Conservation (phyloP, 768 basidiomycete species). For the Myochromella boudieri region DNA sequence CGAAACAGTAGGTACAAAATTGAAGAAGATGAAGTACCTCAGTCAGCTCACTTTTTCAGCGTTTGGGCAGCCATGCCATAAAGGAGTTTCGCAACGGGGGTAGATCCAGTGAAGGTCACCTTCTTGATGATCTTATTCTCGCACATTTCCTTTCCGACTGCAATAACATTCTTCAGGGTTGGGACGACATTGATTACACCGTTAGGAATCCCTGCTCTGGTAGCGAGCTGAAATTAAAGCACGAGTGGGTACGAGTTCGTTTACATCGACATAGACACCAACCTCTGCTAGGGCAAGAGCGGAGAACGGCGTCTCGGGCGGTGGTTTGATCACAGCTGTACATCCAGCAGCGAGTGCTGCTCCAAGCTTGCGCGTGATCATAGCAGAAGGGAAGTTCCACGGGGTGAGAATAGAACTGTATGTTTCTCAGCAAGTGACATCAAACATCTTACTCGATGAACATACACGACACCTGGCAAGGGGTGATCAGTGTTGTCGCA, state of each 20-base stretch:
- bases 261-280: not conserved
- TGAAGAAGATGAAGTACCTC: not conserved
- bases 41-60: slow-evolving; percentile 67
- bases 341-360: slow-evolving; percentile 95
- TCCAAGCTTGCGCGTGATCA: slow-evolving; percentile 90
- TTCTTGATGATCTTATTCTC: slow-evolving; percentile 86
- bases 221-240: slow-evolving; percentile 53
- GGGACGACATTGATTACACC: slow-evolving; percentile 96
- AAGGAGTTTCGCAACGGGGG: slow-evolving; percentile 73
- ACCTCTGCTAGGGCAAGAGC: slow-evolving; percentile 91
- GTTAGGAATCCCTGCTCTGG: slow-evolving; percentile 89
- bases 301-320: slow-evolving; percentile 93
- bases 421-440: slow-evolving; percentile 2
- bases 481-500: no score
- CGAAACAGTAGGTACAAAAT: slow-evolving; percentile 3
- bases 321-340: slow-evolving; percentile 92
- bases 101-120: slow-evolving; percentile 90
- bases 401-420: slow-evolving; percentile 76
- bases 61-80: slow-evolving; percentile 74
- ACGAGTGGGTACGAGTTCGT: not conserved
- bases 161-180: slow-evolving; percentile 77
- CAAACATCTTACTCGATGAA: not conserved
- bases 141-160: slow-evolving; percentile 94
- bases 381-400: slow-evolving; percentile 95
- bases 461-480: slow-evolving; percentile 41